A percentile compares a stretch with the other conserved stretches of the same genome.
These are phyloP conservation scores for Monosporascus sp. DNA, from an alignment of 2,329 filamentous ascomycete species.

Conservation along the genomic window DNA sequence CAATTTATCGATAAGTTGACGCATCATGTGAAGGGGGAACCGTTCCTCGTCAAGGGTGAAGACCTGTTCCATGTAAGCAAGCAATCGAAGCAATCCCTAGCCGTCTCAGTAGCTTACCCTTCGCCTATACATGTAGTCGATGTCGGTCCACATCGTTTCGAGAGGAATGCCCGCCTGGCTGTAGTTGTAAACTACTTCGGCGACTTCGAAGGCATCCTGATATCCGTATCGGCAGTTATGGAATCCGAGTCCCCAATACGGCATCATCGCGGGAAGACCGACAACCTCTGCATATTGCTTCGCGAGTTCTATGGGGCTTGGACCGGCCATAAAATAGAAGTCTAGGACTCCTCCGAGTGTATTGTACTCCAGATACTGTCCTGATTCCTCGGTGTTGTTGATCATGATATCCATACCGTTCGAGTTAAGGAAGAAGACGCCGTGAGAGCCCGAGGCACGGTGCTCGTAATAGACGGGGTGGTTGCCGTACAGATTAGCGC, in stretches of 20 bases:
- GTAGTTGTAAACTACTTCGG: conserved; percentile 64
- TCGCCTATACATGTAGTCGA: conserved; percentile 54
- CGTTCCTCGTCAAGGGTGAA: conserved; percentile 61
- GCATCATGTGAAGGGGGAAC: conserved; percentile 57
- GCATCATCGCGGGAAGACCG: conserved; percentile 54
- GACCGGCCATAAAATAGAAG: conserved; percentile 60
- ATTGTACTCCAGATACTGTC: conserved; percentile 75
- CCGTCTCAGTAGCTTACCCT: conserved; percentile 24
- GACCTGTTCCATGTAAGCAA: conserved; percentile 28
- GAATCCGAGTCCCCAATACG: conserved; percentile 59
- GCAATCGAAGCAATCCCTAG: not conserved
- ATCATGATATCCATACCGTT: conserved; percentile 76
- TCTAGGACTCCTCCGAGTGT: conserved; percentile 72
- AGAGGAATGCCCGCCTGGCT: conserved; percentile 59
- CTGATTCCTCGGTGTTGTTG: conserved; percentile 50
- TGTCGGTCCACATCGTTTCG: conserved; percentile 65
- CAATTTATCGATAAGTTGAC: conserved; percentile 59
- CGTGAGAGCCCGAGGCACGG: conserved; percentile 51
- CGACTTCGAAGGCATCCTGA: conserved; percentile 57
- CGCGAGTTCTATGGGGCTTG: conserved; percentile 51
- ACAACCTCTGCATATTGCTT: conserved; percentile 54
- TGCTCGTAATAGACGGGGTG: conserved; percentile 76
- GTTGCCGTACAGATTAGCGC: conserved; percentile 64
- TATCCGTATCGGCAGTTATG: conserved; percentile 62
- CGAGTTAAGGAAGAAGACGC: conserved; percentile 66